A percentile compares a stretch with the other conserved stretches of the same genome.
These are phyloP conservation scores for Dendrothele bispora DNA, from an alignment of 768 basidiomycete genomes.

Conservation along the genomic window DNA sequence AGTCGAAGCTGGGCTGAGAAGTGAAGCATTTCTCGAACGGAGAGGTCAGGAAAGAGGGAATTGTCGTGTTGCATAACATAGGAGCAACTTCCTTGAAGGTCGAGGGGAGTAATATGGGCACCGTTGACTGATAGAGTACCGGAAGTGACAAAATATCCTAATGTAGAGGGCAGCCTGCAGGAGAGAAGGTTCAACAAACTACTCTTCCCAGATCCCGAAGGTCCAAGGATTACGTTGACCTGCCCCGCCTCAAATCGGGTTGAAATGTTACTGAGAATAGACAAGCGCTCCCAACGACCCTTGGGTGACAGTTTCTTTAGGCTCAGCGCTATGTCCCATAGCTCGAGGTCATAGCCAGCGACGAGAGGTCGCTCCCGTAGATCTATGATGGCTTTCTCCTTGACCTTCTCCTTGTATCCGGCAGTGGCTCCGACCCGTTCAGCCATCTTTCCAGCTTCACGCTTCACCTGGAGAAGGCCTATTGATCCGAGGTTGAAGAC, in stretches of 20 bases:
- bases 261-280: constrained; percentile 9
- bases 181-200: constrained; percentile 10
- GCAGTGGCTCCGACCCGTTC: constrained; percentile 2
- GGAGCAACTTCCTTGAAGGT: constrained; percentile 5
- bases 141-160: neutral
- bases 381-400: neutral
- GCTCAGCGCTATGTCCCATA: neutral
- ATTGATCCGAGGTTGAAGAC: constrained; percentile 2
- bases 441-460: constrained; percentile 5
- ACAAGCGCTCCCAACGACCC: neutral
- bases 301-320: constrained; percentile 1
- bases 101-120: constrained; percentile 1
- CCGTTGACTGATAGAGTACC: constrained; percentile 18
- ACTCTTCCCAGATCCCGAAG: constrained; percentile 27
- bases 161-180: constrained; percentile 5
- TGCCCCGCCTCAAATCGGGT: constrained; percentile 8
- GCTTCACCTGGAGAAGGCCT: constrained; percentile 5
- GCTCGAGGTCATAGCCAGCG: constrained; percentile 1
- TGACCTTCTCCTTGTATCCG: neutral
- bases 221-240: constrained; percentile 43
- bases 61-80: constrained; percentile 39
- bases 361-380: neutral
- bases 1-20: constrained; percentile 45
- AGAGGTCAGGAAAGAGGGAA: constrained; percentile 31
- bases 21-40: constrained; percentile 44